Evolutionary conservation across 495 filamentous ascomycete genomes (phyloP).

Genomic region (Hyaloscypha finlandica): DNA sequence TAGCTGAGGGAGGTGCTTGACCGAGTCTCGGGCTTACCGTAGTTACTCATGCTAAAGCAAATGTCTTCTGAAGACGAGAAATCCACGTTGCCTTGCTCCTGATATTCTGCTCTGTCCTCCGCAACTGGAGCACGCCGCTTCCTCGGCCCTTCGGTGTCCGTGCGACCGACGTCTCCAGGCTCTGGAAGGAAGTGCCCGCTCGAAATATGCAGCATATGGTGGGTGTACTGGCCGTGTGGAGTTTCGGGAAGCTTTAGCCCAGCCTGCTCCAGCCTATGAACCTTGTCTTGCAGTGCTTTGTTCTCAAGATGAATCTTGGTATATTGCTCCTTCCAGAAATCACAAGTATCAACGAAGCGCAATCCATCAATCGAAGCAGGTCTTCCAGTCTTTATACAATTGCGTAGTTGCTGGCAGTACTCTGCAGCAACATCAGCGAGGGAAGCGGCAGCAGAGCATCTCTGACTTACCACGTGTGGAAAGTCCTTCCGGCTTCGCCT

Average conservation of each 20-base stretch:
- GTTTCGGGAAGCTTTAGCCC: conserved; percentile 9
- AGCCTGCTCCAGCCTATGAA: conserved; percentile 44
- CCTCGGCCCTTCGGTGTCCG: not conserved
- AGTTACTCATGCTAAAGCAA: conserved; percentile 16
- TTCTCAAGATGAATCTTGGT: conserved; percentile 47
- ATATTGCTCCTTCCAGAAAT: conserved; percentile 55
- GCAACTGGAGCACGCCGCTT: not conserved
- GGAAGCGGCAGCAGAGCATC: not conserved
- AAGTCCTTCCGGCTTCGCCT: conserved; percentile 41
- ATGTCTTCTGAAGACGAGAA: not conserved
- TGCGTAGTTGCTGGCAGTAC: conserved; percentile 42
- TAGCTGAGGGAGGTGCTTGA: not conserved
- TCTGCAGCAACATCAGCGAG: conserved; percentile 34
- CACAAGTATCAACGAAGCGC: conserved; percentile 45
- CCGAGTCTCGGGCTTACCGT: conserved; percentile 15
- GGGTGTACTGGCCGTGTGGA: not conserved
- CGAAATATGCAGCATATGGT: not conserved
- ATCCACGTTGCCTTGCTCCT: not conserved
- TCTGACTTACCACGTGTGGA: conserved; percentile 40
- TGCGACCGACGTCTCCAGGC: not conserved
- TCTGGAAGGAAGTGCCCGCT: not conserved
- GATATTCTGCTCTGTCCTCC: not conserved
- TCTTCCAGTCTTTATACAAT: conserved; percentile 37
- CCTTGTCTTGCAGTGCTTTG: conserved; percentile 43
- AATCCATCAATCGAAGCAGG: conserved; percentile 4